Evolutionary conservation across 148 eudicot species (phyloP), one percentile per base, ranked within the genome.

Genomic region (Camellia lanceoleosa): DNA sequence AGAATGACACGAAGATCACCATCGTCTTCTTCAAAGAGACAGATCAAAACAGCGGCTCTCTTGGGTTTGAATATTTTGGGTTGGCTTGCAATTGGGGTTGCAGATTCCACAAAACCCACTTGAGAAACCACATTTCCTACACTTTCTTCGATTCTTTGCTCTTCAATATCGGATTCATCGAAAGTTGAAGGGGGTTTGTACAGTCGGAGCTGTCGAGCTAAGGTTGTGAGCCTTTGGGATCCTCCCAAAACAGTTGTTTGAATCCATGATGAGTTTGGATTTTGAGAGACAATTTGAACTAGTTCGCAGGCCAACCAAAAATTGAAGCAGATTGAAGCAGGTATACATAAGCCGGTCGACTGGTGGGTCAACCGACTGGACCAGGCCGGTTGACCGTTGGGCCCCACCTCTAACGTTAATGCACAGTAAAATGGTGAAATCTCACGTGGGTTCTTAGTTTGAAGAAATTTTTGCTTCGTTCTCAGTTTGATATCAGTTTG

Each of bases 31-130:
- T 93, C 93, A 80, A 85, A 88, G 5, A 90, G 64, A 82, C 92
- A 90, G 62, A 90, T 65, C 77, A 90, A 89, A 78, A 90, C 89
- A 83, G 90, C 90, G 20, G 88, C 92, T 77, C 85, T 86, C 74
- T 83, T 83, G 74, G 88, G 85, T 46, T 41, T 81, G 77, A 85
- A 83, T 41, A 80, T 11, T 67, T 63, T 71, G 67, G 63, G 66
- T 79, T 8, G 71, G 3, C 75, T 84, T 19, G 77, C 82, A 80
- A 86, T 78, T 71, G 82, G 85, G 79, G 85, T 82, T 0, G 85
- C 78, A 67, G 92, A 87, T 80, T 91, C 88, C 18, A 82, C 75
- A 81, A 89, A 92, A 5, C 93, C 97, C 79, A 89, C 81, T 49
- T 89, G 84, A 13, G 90, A 82, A 71, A 92, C 88, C 5, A 90